Percentiles rank a stretch among this genome's conserved stretches.
These are phyloP conservation scores for Euphorbia lathyris DNA, from an alignment of 345 rosid species.

Conservation along the genomic window DNA sequence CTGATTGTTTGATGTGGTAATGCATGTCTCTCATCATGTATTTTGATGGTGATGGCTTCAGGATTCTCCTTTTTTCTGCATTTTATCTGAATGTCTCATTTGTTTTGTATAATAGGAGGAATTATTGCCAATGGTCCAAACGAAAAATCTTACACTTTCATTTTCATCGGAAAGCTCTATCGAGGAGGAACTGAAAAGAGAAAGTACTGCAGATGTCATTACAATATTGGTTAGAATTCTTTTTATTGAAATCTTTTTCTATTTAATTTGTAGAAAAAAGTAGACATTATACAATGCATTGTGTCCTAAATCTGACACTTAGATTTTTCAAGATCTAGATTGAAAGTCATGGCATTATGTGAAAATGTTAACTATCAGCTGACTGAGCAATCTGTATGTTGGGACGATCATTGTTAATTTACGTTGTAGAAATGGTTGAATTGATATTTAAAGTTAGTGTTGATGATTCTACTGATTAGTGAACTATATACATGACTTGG, in stretches of 20 bases:
- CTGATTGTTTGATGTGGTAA: not conserved
- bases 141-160: constrained; percentile 70
- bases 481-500: not conserved
- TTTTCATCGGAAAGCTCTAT: constrained; percentile 96
- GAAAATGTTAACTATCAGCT: not conserved
- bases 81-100: constrained; percentile 1
- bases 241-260: not conserved
- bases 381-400: not conserved
- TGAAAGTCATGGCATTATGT: not conserved
- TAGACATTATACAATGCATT: not conserved
- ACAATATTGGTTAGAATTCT: constrained; percentile 64
- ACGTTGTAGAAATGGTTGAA: not conserved
- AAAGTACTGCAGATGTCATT: constrained; percentile 90
- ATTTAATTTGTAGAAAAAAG: not conserved
- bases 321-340: not conserved
- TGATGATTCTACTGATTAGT: not conserved
- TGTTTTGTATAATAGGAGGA: constrained; percentile 58
- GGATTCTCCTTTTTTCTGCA: not conserved
- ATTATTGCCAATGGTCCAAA: constrained; percentile 69
- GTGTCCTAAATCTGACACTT: not conserved
- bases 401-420: not conserved
- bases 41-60: not conserved
- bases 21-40: not conserved
- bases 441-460: not conserved
- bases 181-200: constrained; percentile 94